These are phyloP conservation scores for Citrus reticulata DNA, from an alignment of 345 rosid genomes.

Conservation along the genomic window DNA sequence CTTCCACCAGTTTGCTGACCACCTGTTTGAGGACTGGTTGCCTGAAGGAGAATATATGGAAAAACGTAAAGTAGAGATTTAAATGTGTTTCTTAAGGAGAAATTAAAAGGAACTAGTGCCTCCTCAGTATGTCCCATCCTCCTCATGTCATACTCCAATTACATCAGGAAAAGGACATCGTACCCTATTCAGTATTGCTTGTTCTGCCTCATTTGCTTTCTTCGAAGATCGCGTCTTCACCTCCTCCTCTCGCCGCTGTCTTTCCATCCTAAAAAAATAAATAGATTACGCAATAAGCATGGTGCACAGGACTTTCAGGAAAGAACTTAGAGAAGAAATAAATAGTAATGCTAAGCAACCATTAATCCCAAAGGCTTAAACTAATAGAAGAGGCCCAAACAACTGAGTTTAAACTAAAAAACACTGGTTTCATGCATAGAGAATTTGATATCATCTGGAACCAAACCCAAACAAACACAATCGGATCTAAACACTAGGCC, in stretches of 20 bases:
- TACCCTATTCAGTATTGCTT: constrained; percentile 71
- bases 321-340: background rate
- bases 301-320: background rate
- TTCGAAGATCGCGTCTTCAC: constrained; percentile 74
- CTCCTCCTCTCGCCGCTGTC: constrained; percentile 97
- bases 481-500: background rate
- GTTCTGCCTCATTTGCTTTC: constrained; percentile 80
- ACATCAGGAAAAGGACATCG: constrained; percentile 17
- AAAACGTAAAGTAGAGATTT: constrained; percentile 4
- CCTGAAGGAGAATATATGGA: constrained; percentile 39
- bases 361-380: background rate
- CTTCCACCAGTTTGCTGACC: constrained; percentile 65
- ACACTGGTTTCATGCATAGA: background rate
- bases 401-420: background rate
- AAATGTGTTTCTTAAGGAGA: background rate
- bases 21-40: constrained; percentile 86
- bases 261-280: constrained; percentile 65
- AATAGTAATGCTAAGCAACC: background rate
- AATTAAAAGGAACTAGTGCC: background rate
- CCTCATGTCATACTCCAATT: constrained; percentile 2
- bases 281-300: background rate
- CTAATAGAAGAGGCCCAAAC: background rate
- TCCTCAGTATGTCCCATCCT: background rate
- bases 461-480: background rate
- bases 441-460: background rate